These are phyloP conservation scores for Odonthalia washingtoniensis DNA, from an alignment of 31 red algal genomes.

Conservation along the genomic window DNA sequence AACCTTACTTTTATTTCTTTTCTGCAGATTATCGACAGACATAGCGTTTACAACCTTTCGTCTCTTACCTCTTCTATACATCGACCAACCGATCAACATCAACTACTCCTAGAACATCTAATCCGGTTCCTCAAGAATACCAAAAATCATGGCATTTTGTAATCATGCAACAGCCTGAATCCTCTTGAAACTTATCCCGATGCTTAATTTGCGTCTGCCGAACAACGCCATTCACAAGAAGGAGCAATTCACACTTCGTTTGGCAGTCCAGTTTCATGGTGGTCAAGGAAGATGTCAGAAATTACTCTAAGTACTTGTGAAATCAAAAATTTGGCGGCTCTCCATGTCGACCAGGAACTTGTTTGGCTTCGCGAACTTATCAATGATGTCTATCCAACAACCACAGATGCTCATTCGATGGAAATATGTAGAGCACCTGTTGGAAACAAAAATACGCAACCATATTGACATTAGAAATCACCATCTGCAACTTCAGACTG, in stretches of 20 bases:
- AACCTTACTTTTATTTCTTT: too few relatives aligned
- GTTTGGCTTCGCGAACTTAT: constrained; percentile 15
- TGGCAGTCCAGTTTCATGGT: background rate
- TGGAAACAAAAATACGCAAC: background rate
- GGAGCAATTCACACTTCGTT: background rate
- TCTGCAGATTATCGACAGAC: constrained; percentile 11
- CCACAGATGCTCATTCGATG: background rate
- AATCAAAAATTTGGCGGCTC: constrained; percentile 29
- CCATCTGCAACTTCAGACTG: background rate
- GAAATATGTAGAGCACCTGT: background rate
- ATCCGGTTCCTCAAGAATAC: constrained; percentile 14
- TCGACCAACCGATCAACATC: background rate
- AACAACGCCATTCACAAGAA: constrained; percentile 9
- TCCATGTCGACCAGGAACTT: background rate
- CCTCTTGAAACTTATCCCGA: background rate
- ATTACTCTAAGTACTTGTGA: background rate
- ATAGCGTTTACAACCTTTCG: background rate
- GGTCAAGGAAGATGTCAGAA: background rate
- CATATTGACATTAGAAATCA: constrained; percentile 27
- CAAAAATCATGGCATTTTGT: constrained; percentile 2
- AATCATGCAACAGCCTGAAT: background rate
- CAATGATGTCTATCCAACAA: background rate
- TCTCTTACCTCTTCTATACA: background rate
- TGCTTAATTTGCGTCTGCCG: background rate
- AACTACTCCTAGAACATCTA: background rate